Conservation (phyloP, 2,329 filamentous ascomycete genomes). For the Cercospora sp. region DNA sequence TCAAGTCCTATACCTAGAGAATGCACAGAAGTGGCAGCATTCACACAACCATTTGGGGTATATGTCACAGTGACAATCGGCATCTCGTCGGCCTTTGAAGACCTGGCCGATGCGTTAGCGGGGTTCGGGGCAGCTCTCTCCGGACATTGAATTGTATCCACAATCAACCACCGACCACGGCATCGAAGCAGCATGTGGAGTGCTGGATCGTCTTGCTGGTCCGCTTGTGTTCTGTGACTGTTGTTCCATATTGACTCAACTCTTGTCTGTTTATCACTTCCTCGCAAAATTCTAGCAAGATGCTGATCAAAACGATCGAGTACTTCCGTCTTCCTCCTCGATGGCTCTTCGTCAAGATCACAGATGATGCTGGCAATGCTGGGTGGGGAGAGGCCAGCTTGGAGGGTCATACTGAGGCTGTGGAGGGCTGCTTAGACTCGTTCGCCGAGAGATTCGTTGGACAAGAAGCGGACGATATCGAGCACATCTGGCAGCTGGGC, state of each 20-base stretch:
- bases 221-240: background rate
- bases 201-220: background rate
- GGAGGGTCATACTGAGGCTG: constrained; percentile 71
- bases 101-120: background rate
- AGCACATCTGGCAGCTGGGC: constrained; percentile 75
- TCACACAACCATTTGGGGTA: background rate
- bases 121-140: constrained; percentile 8
- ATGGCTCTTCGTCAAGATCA: constrained; percentile 77
- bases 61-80: background rate
- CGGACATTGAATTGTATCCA: constrained; percentile 2
- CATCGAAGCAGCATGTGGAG: background rate
- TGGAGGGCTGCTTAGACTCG: constrained; percentile 71
- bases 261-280: background rate
- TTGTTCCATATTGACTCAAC: background rate
- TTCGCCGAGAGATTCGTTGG: constrained; percentile 64
- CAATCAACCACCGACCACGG: background rate
- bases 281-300: constrained; percentile 41
- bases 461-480: constrained; percentile 73
- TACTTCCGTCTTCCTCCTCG: constrained; percentile 74
- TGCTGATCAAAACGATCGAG: constrained; percentile 61
- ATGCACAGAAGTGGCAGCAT: background rate
- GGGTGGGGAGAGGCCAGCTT: constrained; percentile 58
- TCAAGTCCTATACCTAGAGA: background rate
- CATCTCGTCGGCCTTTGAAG: constrained; percentile 5
- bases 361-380: constrained; percentile 61